Evolutionary conservation across 495 filamentous ascomycete genomes (phyloP).

Genomic region (Friedmanniomyces endolithicus): DNA sequence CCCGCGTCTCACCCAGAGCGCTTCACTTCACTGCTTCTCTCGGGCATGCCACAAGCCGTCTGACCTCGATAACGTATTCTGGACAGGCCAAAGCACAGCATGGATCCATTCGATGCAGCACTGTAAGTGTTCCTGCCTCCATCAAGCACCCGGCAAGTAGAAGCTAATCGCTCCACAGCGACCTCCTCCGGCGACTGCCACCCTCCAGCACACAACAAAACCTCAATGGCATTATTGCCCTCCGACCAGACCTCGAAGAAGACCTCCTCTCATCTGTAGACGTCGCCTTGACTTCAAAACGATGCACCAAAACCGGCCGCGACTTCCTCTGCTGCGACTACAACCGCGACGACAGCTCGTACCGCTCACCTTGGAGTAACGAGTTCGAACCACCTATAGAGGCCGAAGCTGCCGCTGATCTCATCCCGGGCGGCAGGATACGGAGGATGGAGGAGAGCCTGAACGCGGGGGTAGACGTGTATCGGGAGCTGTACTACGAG

Average conservation of each 20-base stretch:
- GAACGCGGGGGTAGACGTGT: constrained; percentile 94
- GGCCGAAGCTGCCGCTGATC: constrained; percentile 40
- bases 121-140: constrained; percentile 35
- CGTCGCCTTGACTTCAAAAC: constrained; percentile 76
- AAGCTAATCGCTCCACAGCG: constrained; percentile 41
- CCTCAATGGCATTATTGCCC: constrained; percentile 68
- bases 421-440: constrained; percentile 40
- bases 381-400: constrained; percentile 80
- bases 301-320: constrained; percentile 74
- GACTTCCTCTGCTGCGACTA: constrained; percentile 99
- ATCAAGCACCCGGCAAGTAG: constrained; percentile 1
- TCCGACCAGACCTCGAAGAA: constrained; percentile 86
- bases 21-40: neutral
- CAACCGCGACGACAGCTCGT: constrained; percentile 96
- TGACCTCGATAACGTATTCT: no score
- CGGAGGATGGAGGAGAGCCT: constrained; percentile 85
- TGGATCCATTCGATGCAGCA: constrained; percentile 44
- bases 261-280: constrained; percentile 96
- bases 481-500: constrained; percentile 95
- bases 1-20: no score
- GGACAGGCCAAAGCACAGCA: neutral
- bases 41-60: no score
- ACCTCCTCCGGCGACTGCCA: constrained; percentile 95
- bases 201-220: constrained; percentile 79
- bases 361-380: constrained; percentile 95